Conservation (phyloP, 2,329 filamentous ascomycete genomes). For the Aspergillus neoniger region DNA sequence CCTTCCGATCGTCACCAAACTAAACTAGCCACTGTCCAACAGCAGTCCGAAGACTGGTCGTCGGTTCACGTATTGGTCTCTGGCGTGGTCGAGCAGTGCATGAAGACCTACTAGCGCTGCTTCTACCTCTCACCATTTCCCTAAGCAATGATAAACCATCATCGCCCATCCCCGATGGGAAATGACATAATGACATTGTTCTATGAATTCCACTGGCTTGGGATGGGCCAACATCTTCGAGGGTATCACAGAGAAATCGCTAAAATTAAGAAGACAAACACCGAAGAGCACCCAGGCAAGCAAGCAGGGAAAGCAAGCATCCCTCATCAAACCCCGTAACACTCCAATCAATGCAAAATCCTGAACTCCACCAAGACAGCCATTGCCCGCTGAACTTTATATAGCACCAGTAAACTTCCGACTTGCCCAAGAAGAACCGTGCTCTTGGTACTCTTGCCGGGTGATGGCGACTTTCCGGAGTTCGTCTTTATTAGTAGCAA, state of each 20-base stretch:
- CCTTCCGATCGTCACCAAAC: not conserved
- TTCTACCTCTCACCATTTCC: too few species aligned
- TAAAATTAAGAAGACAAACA: not conserved
- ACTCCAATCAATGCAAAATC: slow-evolving; percentile 2
- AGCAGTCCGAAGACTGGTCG: not conserved
- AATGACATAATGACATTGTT: not conserved
- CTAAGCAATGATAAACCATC: too few species aligned
- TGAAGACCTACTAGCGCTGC: not conserved
- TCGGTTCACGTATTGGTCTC: not conserved
- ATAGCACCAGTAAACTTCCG: slow-evolving; percentile 63
- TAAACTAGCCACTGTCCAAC: not conserved
- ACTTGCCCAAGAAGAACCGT: slow-evolving; percentile 73
- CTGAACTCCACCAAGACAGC: not conserved
- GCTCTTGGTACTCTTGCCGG: slow-evolving; percentile 85
- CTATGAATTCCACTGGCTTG: not conserved
- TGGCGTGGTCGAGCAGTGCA: not conserved
- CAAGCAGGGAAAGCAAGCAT: not conserved
- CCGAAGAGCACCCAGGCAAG: not conserved
- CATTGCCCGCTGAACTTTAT: slow-evolving; percentile 13
- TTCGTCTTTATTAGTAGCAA: slow-evolving; percentile 68
- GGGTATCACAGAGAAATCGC: slow-evolving; percentile 17
- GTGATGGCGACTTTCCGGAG: slow-evolving; percentile 73
- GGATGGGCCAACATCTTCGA: not conserved
- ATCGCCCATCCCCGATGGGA: too few species aligned
- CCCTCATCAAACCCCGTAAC: slow-evolving; percentile 1